phyloP scores from a whole-genome alignment of 192 early-diverging fungal genomes.

The Coemansia aciculifera region DNA sequence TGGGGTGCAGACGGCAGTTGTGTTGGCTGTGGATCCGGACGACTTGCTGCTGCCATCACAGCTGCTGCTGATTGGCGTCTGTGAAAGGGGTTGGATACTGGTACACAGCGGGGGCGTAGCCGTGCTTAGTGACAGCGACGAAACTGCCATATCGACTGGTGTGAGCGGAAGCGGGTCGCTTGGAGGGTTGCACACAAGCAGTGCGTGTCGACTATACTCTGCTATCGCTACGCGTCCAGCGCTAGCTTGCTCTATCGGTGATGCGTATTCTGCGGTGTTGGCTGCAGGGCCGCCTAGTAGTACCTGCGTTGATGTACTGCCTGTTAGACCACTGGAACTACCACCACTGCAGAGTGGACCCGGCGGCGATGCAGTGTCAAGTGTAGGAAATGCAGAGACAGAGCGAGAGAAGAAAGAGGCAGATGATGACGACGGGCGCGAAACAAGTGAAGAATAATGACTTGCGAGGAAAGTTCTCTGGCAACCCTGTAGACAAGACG shows the following conservation, averaged over 20 bases:
- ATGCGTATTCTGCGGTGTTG: not conserved
- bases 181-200: slow-evolving; percentile 37
- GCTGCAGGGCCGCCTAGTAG: not conserved
- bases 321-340: not conserved
- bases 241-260: not conserved
- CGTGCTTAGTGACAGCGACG: not conserved
- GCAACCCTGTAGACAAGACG: slow-evolving; percentile 2
- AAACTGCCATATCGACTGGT: slow-evolving; percentile 25
- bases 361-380: slow-evolving; percentile 9
- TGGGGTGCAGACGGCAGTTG: slow-evolving; percentile 33
- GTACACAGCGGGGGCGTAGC: not conserved
- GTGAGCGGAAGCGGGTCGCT: slow-evolving; percentile 31
- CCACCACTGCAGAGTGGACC: not conserved
- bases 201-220: slow-evolving; percentile 7
- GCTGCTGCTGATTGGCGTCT: slow-evolving; percentile 15
- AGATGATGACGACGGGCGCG: not conserved
- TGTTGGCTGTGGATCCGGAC: slow-evolving; percentile 11
- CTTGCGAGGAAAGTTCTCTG: not conserved
- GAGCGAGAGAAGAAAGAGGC: not conserved
- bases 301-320: not conserved
- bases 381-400: not conserved
- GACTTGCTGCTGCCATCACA: slow-evolving; percentile 8
- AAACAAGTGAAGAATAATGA: not conserved
- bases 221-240: not conserved
- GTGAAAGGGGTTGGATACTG: slow-evolving; percentile 6